Evolutionary conservation across 768 basidiomycete genomes (phyloP), one percentile per base, ranked within the genome.

Genomic region (Panus rudis): DNA sequence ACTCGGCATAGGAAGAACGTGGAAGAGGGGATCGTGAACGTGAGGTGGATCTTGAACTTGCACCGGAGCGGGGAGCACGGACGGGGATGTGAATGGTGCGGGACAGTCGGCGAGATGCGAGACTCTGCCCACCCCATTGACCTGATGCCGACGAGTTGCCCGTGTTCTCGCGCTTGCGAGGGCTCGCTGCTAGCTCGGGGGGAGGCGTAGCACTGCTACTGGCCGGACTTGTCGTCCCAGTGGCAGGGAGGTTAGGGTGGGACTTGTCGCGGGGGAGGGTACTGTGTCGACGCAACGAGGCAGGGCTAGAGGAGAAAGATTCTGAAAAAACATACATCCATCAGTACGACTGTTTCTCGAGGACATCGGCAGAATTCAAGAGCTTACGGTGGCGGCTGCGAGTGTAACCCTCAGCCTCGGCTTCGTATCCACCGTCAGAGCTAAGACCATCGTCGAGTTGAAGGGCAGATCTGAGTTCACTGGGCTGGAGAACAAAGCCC

Each of bases 11-110:
- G 3, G 72, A 73, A 43, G 79, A 72, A 44, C 81, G 77, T 8
- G 92, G 92, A 41, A 96, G 72, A 1, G 92, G 93, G 0, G 96
- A 97, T 31, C 92, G 79, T 4, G 94, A 98, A 35, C 93, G 83
- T 42, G 94, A 97, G 16, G 87, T 92, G 7, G 92, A 96, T 25
- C 94, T 85, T 17, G 94, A 98, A 57, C 84, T 88, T 51, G 84
- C 81, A 23, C 78, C 81, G 42, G 90, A 91, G 42, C 69, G 79
- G 38, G 78, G 68, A 16, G 80, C 72, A 21, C 77, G 76, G 30
- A 72, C 63, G 41, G 81, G 76, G 41, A 89, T 86, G 56, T 90
- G 87, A 45, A 90, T 84, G 3, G 83, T 79, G 49, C 88, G 82
- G 20, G 88, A 92, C 46, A 92, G 71, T n/a, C 89, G 78, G 51